Evolutionary conservation across 768 basidiomycete genomes (phyloP), one percentile per base, ranked within the genome.

Genomic region (Clitopilus hobsonii): DNA sequence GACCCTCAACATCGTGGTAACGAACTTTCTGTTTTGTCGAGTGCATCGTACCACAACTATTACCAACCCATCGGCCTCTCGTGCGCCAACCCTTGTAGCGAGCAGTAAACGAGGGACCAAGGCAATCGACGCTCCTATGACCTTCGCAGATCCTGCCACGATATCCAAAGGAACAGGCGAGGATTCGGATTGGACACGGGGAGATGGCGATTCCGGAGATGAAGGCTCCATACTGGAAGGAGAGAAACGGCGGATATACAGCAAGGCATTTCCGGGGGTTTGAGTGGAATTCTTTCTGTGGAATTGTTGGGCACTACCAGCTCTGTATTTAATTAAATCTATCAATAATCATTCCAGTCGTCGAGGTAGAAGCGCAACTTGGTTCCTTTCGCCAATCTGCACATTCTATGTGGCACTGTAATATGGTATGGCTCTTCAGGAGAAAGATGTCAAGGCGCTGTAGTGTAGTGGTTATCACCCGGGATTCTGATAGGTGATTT

Each of bases 101-200:
- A 20, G 27, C 26, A 11, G 49, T 53, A 38, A 53, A 54, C 18
- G 66, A 74, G 54, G 71, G 73, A 49, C 67, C 71, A 63, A 78
- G 84, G 14, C 72, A 75, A 59, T 76, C 74, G 53, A 71, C 67
- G 16, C 56, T 62, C 27, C 53, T 64, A 36, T 36, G 32, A 36
- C 32, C 13, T 36, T 36, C n/a, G 32, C 32, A 36, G 32, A 36
- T 11, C 32, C 32, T 36, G 32, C 32, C 13, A 36, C 32, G 13
- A 4, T 36, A n/a, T 36, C 32, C 13, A 36, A 36, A 36, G 32
- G 32, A 10, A 36, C 13, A 14, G 32, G 13, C 2, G 32, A 36
- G 4, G 32, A 36, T 10, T 36, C 32, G 4, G 32, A 14, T 4
- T 36, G 32, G 32, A 36, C 32, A n/a, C 32, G 32, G 32, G n/a